Conservation (phyloP, 345 rosid species). For the Garcia nutans region DNA sequence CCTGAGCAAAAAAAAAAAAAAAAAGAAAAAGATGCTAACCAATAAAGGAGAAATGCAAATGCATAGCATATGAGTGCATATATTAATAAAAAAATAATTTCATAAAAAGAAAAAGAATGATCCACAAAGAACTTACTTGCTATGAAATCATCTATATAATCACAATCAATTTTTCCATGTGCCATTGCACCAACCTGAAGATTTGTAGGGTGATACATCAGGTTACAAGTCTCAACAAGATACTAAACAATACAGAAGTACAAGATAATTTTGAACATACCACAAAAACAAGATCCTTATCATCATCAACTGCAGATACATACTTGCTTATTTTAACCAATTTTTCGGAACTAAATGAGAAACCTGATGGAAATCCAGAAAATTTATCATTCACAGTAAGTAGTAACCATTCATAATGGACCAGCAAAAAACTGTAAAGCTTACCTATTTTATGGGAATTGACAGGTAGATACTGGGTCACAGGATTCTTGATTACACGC, state of each 20-base stretch:
- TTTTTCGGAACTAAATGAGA: conserved; percentile 78
- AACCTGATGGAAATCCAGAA: conserved; percentile 47
- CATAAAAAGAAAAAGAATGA: not conserved
- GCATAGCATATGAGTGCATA: not conserved
- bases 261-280: conserved; percentile 38
- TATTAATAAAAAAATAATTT: not conserved
- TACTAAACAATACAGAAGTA: not conserved
- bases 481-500: conserved; percentile 76
- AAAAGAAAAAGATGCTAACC: not conserved
- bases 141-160: conserved; percentile 32
- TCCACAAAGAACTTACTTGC: conserved; percentile 15
- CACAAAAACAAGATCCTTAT: conserved; percentile 78
- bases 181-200: conserved; percentile 88
- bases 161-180: conserved; percentile 51
- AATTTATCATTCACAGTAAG: not conserved
- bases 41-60: not conserved
- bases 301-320: conserved; percentile 48
- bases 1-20: not conserved
- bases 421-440: not conserved
- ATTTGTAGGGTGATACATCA: not conserved
- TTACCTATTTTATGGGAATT: conserved; percentile 71
- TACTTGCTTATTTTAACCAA: conserved; percentile 60
- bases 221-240: not conserved
- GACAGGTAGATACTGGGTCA: conserved; percentile 56
- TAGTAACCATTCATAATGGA: not conserved